Base-by-base conservation (phyloP, 2,329 filamentous ascomycete species). In the Chlorencoelia australis region DNA sequence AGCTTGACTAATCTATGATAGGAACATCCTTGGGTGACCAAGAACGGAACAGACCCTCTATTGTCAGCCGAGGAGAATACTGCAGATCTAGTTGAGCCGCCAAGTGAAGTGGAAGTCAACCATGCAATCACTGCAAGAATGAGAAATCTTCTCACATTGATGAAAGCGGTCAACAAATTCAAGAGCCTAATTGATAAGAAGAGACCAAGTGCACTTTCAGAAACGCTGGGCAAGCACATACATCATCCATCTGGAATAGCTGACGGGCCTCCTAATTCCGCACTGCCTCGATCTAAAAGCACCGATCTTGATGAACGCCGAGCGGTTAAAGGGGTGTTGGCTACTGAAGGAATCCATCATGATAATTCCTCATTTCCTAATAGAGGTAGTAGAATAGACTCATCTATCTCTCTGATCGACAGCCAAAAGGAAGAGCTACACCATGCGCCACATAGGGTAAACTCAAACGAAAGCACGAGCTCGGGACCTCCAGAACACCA, bases 1-100 rank as follows among this genome's bases (percentile, higher is more conserved):
- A 18, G 22, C 13, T 13, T 27, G 18, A 18, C 27, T 33, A 26
- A 34, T 13, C 9, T n/a, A 32, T 37, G 16, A 43, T 41, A 95
- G 89, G 73, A 80, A 50, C 91, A 98, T 56, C 75, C 86, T 0
- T 98, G 91, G 91, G 86, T 98, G 10, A 96, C 89, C 5, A 82
- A 76, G 52, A 62, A 73, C 38, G 88, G 86, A 10, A 71, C 65
- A 6, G 89, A 96, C 58, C 75, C 75, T 42, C 65, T 98, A 10
- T 68, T 96, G 9, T 75, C 85, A 6, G 71, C 75, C 29, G 82
- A 87, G 45, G 88, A 95, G 54, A 98, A 98, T 50, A 93, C 84
- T 28, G 74, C 80, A 8, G 71, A 87, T 45, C 65, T 86, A 11
- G 68, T 96, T 20, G 84, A 87, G 43, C 74, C 79, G 4, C 89